phyloP scores from a whole-genome alignment of 2,329 filamentous ascomycete genomes.

The Fusarium torulosum region DNA sequence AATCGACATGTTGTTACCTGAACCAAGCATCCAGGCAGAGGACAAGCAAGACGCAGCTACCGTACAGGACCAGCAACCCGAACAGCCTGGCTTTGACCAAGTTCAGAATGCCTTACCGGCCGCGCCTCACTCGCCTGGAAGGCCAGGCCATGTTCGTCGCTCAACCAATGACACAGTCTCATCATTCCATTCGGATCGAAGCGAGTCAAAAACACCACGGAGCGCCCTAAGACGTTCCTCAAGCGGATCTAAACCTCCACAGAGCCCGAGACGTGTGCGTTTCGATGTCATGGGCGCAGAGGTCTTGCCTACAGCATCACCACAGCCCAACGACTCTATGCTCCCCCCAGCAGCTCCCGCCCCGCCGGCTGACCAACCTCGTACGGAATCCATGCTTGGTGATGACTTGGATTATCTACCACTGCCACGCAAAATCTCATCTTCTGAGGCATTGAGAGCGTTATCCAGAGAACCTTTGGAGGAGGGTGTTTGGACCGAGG shows the following conservation, averaged over 20 bases:
- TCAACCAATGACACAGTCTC: conserved; percentile 63
- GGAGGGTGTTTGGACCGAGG: conserved; percentile 64
- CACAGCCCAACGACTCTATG: conserved; percentile 56
- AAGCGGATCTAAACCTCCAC: conserved; percentile 62
- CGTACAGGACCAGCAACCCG: conserved; percentile 39
- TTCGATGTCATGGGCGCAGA: conserved; percentile 72
- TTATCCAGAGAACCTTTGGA: conserved; percentile 65
- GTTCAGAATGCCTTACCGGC: conserved; percentile 33
- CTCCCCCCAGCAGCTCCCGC: conserved; percentile 47
- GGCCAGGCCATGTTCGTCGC: conserved; percentile 55
- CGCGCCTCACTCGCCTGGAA: conserved; percentile 42
- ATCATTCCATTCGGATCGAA: conserved; percentile 66
- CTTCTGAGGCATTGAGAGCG: conserved; percentile 66
- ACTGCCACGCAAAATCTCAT: conserved; percentile 66
- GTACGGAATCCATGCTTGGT: conserved; percentile 52
- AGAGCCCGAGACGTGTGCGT: conserved; percentile 71
- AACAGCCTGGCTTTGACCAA: conserved; percentile 17
- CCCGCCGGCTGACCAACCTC: conserved; percentile 44
- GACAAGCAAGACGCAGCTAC: conserved; percentile 44
- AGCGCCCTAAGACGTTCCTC: conserved; percentile 71
- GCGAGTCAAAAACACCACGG: conserved; percentile 62
- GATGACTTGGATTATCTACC: conserved; percentile 57
- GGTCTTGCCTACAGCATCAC: conserved; percentile 70
- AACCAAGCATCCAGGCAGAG: conserved; percentile 42
- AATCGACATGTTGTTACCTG: conserved; percentile 47